Conservation (phyloP, 1,284 basidiomycete species). For the Boletus semigastroideus region DNA sequence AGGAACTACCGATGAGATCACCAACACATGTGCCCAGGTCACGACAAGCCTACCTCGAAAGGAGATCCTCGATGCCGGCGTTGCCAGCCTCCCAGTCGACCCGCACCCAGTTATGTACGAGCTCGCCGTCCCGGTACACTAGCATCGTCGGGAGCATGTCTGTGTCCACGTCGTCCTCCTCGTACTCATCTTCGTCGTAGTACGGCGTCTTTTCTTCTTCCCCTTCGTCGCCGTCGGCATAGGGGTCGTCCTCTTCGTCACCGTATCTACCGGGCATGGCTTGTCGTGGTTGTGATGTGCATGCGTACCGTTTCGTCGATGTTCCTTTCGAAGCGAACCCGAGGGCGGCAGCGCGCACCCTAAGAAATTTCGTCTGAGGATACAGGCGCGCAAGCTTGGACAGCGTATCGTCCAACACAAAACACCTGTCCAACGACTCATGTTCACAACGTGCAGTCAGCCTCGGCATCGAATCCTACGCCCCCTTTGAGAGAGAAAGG, state of each 20-base stretch:
- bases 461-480: neutral
- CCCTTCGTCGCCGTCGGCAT: constrained; percentile 30
- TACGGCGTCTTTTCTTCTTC: constrained; percentile 26
- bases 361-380: constrained; percentile 77
- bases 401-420: constrained; percentile 66
- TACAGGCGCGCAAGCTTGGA: constrained; percentile 67
- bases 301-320: constrained; percentile 20
- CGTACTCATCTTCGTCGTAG: constrained; percentile 38
- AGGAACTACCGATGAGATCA: neutral
- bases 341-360: constrained; percentile 69
- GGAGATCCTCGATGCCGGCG: constrained; percentile 64
- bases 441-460: constrained; percentile 29
- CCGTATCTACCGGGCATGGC: constrained; percentile 30
- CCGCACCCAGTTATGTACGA: constrained; percentile 80
- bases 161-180: constrained; percentile 61
- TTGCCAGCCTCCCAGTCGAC: constrained; percentile 80
- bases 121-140: constrained; percentile 79
- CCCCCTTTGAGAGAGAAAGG: neutral
- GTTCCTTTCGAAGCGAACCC: constrained; percentile 63
- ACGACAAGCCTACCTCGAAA: constrained; percentile 50
- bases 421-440: constrained; percentile 73
- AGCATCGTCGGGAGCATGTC: constrained; percentile 84
- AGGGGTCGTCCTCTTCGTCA: constrained; percentile 48
- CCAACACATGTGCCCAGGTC: neutral
- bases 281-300: constrained; percentile 11